These are phyloP conservation scores for Cichorium intybus DNA, from an alignment of 140 eudicot genomes.

Conservation along the genomic window DNA sequence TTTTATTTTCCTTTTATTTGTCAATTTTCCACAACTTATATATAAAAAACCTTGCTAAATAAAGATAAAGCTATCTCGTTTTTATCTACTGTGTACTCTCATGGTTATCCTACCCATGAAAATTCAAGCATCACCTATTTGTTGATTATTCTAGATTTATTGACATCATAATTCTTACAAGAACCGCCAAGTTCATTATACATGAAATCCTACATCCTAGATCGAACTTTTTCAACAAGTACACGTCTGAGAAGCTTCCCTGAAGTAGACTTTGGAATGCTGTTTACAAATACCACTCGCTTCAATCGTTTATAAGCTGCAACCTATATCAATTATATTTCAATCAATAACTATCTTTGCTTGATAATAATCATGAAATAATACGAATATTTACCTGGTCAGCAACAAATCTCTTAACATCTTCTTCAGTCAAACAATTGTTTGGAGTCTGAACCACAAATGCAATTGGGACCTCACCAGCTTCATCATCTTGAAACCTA, in stretches of 20 bases:
- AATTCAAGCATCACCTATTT: not conserved
- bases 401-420: constrained; percentile 63
- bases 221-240: not conserved
- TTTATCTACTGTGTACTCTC: no score
- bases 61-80: not conserved
- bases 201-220: not conserved
- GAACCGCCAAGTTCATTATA: not conserved
- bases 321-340: constrained; percentile 40
- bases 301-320: constrained; percentile 75
- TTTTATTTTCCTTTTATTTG: not conserved
- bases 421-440: constrained; percentile 75
- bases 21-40: not conserved
- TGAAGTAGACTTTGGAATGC: not conserved
- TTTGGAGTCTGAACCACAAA: constrained; percentile 69
- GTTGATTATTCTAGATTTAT: not conserved
- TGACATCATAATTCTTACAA: not conserved
- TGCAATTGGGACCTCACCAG: constrained; percentile 89
- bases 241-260: not conserved
- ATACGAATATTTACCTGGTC: constrained; percentile 48
- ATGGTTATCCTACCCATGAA: no score
- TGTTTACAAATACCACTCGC: constrained; percentile 46
- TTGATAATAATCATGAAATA: not conserved
- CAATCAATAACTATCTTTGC: not conserved
- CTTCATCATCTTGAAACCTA: constrained; percentile 73
- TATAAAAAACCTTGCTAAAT: not conserved